Base-by-base conservation (phyloP, 805 yeast genomes). In the Hanseniaspora lachancei region DNA sequence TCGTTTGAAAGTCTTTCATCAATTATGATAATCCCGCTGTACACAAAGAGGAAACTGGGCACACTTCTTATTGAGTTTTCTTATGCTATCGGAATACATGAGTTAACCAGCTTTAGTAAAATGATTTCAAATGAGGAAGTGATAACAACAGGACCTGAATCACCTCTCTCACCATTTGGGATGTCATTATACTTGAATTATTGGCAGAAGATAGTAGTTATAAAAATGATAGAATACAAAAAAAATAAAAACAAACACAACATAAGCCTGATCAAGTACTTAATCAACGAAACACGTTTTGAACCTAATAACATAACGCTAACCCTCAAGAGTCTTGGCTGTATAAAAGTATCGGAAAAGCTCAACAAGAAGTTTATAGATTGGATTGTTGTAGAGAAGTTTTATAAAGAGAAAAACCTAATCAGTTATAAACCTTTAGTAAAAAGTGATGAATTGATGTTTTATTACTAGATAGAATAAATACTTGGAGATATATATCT, bases 11-110 rank as follows among this genome's bases (percentile, higher is more conserved):
- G 91, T 64, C 71, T 93, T 40, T 96, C 97, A 0, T 93, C 97
- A 64, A 85, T 93, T 13, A 74, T 93, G 60, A 80, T 88, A 3
- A 86, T 93, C 59, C 98, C 98, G 0, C 96, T 96, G 2, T 93
- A 80, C 66, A 97, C 91, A 66, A 74, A 87, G 57, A 75, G 77
- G 42, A 82, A 80, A 8, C 66, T 89, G 27, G 98, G 97, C 0
- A 80, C 87, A 5, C 71, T 87, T 12, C 66, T 93, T 41, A 86
- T 93, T 16, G 87, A 87, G 58, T 86, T 88, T 61, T 86, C 95
- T 40, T 93, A 91, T 64, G 81, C 76, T 34, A 66, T 89, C 21
- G 87, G 96, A 0, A 46, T 29, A 20, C 47, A 46, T 38, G 50
- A 53, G 36, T 15, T 53, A 12, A 42, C 21, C 16, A 38, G 32